Evolutionary conservation across 805 yeast species (phyloP).

Genomic region (Blastobotrys americana): DNA sequence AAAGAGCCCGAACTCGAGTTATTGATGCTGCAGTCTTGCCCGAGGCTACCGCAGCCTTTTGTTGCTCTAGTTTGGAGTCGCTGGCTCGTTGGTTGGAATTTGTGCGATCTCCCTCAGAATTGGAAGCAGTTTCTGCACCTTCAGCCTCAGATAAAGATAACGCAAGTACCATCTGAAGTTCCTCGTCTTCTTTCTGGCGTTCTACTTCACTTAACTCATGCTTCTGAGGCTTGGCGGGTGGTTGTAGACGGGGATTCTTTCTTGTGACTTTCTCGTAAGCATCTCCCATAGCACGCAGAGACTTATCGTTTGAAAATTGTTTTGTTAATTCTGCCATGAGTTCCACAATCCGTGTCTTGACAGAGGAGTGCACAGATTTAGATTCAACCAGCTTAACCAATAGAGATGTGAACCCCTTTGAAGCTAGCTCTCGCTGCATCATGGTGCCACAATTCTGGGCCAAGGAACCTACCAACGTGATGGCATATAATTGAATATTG

Average conservation of each 20-base stretch:
- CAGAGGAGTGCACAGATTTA: constrained; percentile 51
- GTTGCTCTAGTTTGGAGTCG: constrained; percentile 16
- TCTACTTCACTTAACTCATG: constrained; percentile 41
- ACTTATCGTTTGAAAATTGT: constrained; percentile 66
- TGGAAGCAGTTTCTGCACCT: constrained; percentile 2
- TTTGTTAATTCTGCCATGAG: constrained; percentile 59
- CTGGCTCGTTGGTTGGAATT: constrained; percentile 14
- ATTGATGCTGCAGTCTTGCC: constrained; percentile 35
- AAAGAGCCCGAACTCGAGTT: constrained; percentile 73
- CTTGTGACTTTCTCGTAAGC: constrained; percentile 45
- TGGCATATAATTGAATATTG: constrained; percentile 54
- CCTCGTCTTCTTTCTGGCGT: constrained; percentile 62
- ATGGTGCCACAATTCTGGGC: constrained; percentile 75
- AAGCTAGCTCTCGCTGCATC: constrained; percentile 55
- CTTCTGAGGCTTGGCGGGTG: constrained; percentile 57
- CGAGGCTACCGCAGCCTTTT: constrained; percentile 11
- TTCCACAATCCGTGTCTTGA: constrained; percentile 59
- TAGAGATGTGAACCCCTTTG: constrained; percentile 44
- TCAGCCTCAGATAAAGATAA: constrained; percentile 61
- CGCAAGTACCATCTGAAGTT: constrained; percentile 66
- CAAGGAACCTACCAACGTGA: constrained; percentile 46
- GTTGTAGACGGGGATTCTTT: constrained; percentile 34
- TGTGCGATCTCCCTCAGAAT: constrained; percentile 5
- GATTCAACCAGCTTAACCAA: constrained; percentile 48
- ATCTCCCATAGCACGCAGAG: constrained; percentile 61